Evolutionary conservation across 768 basidiomycete species (phyloP), one percentile per base, ranked within the genome.

Genomic region (Russula vinacea): DNA sequence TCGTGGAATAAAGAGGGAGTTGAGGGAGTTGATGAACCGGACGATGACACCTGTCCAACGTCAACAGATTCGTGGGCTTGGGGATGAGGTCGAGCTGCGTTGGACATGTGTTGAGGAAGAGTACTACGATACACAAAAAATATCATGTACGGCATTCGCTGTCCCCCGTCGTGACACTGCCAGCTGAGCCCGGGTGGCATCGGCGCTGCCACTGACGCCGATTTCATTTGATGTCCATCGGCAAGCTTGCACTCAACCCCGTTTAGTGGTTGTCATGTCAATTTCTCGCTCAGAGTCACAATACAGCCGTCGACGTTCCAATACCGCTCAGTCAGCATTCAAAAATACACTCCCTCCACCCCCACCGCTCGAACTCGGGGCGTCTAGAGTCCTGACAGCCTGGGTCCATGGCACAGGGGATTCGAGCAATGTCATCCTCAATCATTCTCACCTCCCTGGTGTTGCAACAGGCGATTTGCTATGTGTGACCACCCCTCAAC

Each of bases 361-460:
- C 22, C 67, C 74, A 19, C 83, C 84, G 0, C 76, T 91, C 17
- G 80, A 81, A 70, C 69, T 83, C 24, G 89, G 89, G 16, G 89
- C 89, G 66, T 78, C 75, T 6, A 86, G 83, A 68, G 75, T 80
- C 2, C 76, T 92, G 53, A 88, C 84, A 42, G 79, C 81, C 14
- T 91, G 90, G 90, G 88, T 92, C 4, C 86, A 89, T 70, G 87
- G 90, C 62, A 69, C 79, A 40, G 87, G 84, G 70, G 84, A 87
- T 58, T 80, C 83, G 0, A 72, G 79, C 9, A 74, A 75, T 19
- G 85, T 90, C 60, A 77, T 85, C 19, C 80, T 94, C 72, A 92
- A 92, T 67, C 87, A 86, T 50, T 77, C 83, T 13, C 84, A 79
- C 72, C 91, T 89, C 87, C 88, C 89, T 7, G 92, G 92, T 3